Percentiles rank a stretch among this genome's conserved stretches.
Evolutionary conservation across 2,329 filamentous ascomycete genomes (phyloP).

Genomic region (Stagonosporopsis rhizophila): DNA sequence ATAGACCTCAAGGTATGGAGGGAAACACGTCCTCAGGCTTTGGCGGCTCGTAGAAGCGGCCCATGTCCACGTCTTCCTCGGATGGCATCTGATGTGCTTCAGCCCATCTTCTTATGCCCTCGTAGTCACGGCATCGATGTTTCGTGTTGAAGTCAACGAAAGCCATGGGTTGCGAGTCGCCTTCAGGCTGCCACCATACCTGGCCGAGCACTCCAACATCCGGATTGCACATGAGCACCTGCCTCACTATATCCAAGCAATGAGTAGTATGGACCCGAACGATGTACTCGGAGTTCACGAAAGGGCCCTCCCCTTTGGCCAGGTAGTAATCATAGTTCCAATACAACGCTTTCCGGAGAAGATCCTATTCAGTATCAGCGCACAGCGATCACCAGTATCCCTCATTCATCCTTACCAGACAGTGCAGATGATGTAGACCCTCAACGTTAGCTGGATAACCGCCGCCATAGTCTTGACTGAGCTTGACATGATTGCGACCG

Average conservation of each 20-base stretch:
- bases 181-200: constrained; percentile 61
- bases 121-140: constrained; percentile 66
- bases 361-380: constrained; percentile 54
- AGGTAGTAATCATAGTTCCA: constrained; percentile 68
- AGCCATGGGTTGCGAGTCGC: constrained; percentile 55
- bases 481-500: constrained; percentile 62
- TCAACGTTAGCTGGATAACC: constrained; percentile 66
- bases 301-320: constrained; percentile 58
- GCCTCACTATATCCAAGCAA: constrained; percentile 67
- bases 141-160: constrained; percentile 69
- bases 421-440: constrained; percentile 65
- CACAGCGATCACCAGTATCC: not conserved
- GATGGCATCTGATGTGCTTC: constrained; percentile 59
- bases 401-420: constrained; percentile 53
- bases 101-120: constrained; percentile 62
- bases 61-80: constrained; percentile 48
- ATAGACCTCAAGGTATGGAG: constrained; percentile 34
- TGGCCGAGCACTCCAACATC: constrained; percentile 68
- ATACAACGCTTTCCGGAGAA: constrained; percentile 64
- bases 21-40: constrained; percentile 41
- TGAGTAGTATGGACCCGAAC: constrained; percentile 64
- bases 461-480: constrained; percentile 63
- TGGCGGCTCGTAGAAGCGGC: constrained; percentile 54
- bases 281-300: constrained; percentile 63
- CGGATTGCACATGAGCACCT: constrained; percentile 68